Percentiles rank a stretch among this genome's conserved stretches.
Evolutionary conservation across 306 rosid genomes (phyloP).

Genomic region (Fagus crenata): DNA sequence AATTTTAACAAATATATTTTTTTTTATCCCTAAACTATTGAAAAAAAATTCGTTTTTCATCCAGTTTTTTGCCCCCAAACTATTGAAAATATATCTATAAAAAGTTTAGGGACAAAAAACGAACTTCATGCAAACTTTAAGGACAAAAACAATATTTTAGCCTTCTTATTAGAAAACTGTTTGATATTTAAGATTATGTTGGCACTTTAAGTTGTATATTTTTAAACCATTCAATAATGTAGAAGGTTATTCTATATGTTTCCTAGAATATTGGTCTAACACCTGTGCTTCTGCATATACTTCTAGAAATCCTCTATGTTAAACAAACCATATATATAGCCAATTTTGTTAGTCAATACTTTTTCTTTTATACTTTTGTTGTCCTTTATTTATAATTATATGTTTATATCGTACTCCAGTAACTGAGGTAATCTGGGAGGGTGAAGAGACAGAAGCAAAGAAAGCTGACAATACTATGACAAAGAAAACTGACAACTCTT

Average conservation of each 20-base stretch:
- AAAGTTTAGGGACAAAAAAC: too few species aligned
- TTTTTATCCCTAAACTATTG: too few species aligned
- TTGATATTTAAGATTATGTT: not conserved
- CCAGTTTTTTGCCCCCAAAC: too few species aligned
- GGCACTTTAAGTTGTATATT: not conserved
- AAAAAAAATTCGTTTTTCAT: too few species aligned
- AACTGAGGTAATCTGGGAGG: conserved; percentile 89
- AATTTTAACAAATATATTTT: too few species aligned
- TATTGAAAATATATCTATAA: too few species aligned
- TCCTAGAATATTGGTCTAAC: not conserved
- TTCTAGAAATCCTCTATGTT: not conserved
- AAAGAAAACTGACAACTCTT: conserved; percentile 43
- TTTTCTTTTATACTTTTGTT: conserved; percentile 1
- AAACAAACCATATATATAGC: not conserved
- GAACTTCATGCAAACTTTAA: too few species aligned
- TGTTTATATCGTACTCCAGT: conserved; percentile 45
- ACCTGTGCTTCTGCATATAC: not conserved
- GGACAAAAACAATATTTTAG: too few species aligned
- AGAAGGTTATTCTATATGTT: not conserved
- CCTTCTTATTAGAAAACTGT: too few species aligned
- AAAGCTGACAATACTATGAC: conserved; percentile 46
- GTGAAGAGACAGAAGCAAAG: conserved; percentile 66
- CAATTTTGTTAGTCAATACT: not conserved
- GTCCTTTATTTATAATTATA: conserved; percentile 11
- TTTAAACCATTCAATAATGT: not conserved